Evolutionary conservation across 2,329 filamentous ascomycete species (phyloP).

Genomic region (Neonectria neomacrospora): DNA sequence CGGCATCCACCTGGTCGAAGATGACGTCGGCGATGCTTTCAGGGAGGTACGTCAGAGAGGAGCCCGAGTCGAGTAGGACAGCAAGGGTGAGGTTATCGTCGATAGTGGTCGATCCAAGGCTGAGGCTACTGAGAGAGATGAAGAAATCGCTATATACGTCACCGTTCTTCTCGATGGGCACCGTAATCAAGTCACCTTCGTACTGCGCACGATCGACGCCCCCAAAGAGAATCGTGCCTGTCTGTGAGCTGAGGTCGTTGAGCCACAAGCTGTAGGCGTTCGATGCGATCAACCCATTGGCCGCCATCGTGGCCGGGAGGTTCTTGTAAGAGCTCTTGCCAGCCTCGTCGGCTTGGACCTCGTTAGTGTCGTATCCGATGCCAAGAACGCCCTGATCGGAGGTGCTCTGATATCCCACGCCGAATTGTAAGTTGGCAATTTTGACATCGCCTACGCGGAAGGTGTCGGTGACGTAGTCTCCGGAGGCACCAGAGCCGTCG

Average conservation of each 20-base stretch:
- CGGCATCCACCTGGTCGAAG: slow-evolving; percentile 67
- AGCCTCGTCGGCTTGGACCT: slow-evolving; percentile 74
- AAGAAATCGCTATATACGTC: slow-evolving; percentile 71
- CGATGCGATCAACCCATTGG: slow-evolving; percentile 69
- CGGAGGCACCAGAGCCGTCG: slow-evolving; percentile 79
- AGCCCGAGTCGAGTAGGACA: slow-evolving; percentile 78
- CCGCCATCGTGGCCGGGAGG: slow-evolving; percentile 72
- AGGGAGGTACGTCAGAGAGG: slow-evolving; percentile 74
- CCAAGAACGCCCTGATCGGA: slow-evolving; percentile 81
- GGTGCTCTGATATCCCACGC: slow-evolving; percentile 73
- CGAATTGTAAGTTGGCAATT: slow-evolving; percentile 73
- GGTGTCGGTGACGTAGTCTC: slow-evolving; percentile 84
- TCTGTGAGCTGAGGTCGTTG: slow-evolving; percentile 74
- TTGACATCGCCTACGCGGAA: slow-evolving; percentile 67
- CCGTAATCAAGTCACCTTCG: slow-evolving; percentile 68
- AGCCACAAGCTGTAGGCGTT: slow-evolving; percentile 81
- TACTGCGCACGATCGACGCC: slow-evolving; percentile 77
- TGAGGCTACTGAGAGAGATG: slow-evolving; percentile 73
- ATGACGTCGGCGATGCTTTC: slow-evolving; percentile 64
- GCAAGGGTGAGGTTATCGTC: slow-evolving; percentile 64
- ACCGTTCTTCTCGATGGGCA: slow-evolving; percentile 70
- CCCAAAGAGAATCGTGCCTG: slow-evolving; percentile 78
- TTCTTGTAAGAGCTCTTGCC: slow-evolving; percentile 71
- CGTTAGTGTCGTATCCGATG: slow-evolving; percentile 83
- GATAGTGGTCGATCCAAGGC: slow-evolving; percentile 56